Conservation (phyloP, 179 eudicot species). For the Silene coronaria region DNA sequence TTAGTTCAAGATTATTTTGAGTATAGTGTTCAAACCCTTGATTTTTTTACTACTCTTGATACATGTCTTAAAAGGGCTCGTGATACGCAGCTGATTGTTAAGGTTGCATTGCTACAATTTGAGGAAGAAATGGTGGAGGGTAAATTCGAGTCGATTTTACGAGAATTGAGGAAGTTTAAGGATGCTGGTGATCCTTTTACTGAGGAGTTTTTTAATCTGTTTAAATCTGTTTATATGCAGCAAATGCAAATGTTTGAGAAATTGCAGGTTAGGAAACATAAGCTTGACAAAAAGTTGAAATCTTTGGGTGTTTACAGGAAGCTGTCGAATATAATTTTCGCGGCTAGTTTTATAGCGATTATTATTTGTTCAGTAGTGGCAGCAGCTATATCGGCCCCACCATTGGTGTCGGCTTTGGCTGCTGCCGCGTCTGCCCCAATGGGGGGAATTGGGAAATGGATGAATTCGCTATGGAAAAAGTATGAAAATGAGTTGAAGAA, state of each 20-base stretch:
- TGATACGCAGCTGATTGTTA: slow-evolving; percentile 35
- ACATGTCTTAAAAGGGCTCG: slow-evolving; percentile 43
- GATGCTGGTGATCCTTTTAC: slow-evolving; percentile 42
- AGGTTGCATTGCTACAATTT: slow-evolving; percentile 38
- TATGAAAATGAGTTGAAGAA: slow-evolving; percentile 37
- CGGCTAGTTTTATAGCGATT: slow-evolving; percentile 38
- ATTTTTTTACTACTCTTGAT: slow-evolving; percentile 47
- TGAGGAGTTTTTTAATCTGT: slow-evolving; percentile 32
- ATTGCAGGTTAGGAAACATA: slow-evolving; percentile 38
- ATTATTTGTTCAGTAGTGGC: slow-evolving; percentile 54
- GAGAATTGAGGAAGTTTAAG: slow-evolving; percentile 40
- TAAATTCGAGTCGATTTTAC: slow-evolving; percentile 20
- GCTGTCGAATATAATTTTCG: slow-evolving; percentile 45
- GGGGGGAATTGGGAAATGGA: slow-evolving; percentile 58
- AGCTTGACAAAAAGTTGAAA: slow-evolving; percentile 44
- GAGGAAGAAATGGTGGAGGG: slow-evolving; percentile 26
- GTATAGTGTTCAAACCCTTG: slow-evolving; percentile 42
- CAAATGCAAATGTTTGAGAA: slow-evolving; percentile 42
- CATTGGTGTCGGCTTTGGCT: slow-evolving; percentile 44
- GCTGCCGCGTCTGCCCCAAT: slow-evolving; percentile 52
- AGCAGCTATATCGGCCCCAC: slow-evolving; percentile 53
- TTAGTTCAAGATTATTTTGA: slow-evolving; percentile 54
- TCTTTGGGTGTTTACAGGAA: slow-evolving; percentile 37
- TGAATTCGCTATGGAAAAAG: slow-evolving; percentile 52
- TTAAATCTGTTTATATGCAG: slow-evolving; percentile 41